Conservation (phyloP, 169 alveolate genomes). For the Haemoproteus tartakovskyi region DNA sequence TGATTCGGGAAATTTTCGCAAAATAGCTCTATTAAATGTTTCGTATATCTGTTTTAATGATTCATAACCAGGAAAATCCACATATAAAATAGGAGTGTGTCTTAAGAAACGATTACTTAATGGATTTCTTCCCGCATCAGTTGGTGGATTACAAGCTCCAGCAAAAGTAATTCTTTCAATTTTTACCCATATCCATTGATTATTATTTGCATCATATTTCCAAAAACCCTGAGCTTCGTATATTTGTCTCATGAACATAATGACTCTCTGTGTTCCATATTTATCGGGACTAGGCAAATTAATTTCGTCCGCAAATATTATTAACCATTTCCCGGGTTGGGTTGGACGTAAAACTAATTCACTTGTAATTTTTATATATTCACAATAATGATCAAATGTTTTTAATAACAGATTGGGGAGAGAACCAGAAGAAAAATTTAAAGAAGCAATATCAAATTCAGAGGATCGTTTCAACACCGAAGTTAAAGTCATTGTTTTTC, state of each 20-base stretch:
- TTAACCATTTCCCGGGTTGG: conserved; percentile 93
- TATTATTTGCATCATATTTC: conserved; percentile 86
- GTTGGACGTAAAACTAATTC: conserved; percentile 93
- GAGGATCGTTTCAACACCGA: conserved; percentile 91
- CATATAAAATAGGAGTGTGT: conserved; percentile 92
- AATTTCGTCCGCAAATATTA: conserved; percentile 97
- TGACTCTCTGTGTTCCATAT: conserved; percentile 95
- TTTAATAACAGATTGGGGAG: conserved; percentile 91
- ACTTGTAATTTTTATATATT: conserved; percentile 87
- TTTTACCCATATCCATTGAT: conserved; percentile 87
- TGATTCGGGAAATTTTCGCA: conserved; percentile 83
- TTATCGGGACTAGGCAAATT: conserved; percentile 96
- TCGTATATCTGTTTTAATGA: conserved; percentile 94
- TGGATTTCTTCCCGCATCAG: conserved; percentile 97
- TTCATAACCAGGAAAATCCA: conserved; percentile 98
- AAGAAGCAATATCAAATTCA: conserved; percentile 93
- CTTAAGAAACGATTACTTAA: conserved; percentile 93
- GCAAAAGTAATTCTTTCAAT: conserved; percentile 96
- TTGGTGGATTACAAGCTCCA: conserved; percentile 99
- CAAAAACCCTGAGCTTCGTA: conserved; percentile 96
- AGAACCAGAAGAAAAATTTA: conserved; percentile 94
- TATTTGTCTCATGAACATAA: conserved; percentile 92
- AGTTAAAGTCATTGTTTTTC: conserved; percentile 97
- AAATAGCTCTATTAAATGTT: conserved; percentile 94
- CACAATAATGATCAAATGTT: conserved; percentile 96